Conservation (phyloP, 2,329 filamentous ascomycete species). For the Trichoderma sp. region DNA sequence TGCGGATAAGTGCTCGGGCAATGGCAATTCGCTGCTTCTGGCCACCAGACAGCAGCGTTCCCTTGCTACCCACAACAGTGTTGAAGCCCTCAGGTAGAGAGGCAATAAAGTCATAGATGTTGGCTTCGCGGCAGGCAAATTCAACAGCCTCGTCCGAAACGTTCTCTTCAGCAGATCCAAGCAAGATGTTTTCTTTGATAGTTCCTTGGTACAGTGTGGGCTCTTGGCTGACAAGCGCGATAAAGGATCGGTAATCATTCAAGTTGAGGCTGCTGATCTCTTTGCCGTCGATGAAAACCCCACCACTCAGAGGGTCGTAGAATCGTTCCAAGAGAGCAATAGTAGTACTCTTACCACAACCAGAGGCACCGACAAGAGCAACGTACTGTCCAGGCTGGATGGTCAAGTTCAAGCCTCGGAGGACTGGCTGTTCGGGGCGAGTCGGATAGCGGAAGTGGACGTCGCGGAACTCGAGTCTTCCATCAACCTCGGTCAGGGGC, state of each 20-base stretch:
- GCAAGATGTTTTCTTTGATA: conserved; percentile 85
- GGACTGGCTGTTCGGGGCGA: conserved; percentile 84
- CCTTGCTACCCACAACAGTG: conserved; percentile 29
- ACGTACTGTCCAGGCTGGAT: conserved; percentile 81
- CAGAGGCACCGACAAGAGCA: conserved; percentile 87
- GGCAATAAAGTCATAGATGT: conserved; percentile 90
- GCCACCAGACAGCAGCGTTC: conserved; percentile 48
- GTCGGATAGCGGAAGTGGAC: conserved; percentile 96
- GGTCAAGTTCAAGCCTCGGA: conserved; percentile 79
- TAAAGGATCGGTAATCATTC: conserved; percentile 80
- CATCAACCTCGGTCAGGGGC: conserved; percentile 66
- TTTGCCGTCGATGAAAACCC: conserved; percentile 80
- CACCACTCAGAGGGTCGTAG: conserved; percentile 84
- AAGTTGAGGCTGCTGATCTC: conserved; percentile 82
- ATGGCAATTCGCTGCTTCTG: conserved; percentile 30
- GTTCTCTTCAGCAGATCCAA: conserved; percentile 70
- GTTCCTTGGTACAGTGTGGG: conserved; percentile 93
- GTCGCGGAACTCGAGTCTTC: conserved; percentile 84
- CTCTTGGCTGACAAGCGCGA: conserved; percentile 91
- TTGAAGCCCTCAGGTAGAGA: conserved; percentile 61
- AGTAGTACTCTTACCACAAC: conserved; percentile 92
- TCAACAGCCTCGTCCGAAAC: conserved; percentile 74
- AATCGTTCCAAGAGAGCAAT: conserved; percentile 92
- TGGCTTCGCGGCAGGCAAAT: conserved; percentile 83
- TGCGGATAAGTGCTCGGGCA: conserved; percentile 28